Evolutionary conservation across 331 rosid genomes (phyloP), one percentile per base, ranked within the genome.

Genomic region (Cydonia oblonga): DNA sequence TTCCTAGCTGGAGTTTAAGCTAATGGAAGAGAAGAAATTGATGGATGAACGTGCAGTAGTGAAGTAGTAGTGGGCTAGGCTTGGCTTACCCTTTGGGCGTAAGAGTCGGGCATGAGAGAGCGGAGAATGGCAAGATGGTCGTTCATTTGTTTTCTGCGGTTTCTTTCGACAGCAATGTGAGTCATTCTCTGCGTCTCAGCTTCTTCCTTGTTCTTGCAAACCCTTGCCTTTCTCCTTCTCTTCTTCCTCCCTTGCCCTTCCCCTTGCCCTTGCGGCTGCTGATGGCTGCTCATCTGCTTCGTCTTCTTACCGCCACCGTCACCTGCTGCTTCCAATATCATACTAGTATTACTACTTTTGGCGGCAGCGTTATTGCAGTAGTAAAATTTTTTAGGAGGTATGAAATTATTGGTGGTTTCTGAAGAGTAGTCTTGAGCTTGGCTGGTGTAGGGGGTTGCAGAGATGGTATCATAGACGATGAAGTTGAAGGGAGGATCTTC

Each of bases 161-260:
- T 93, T 79, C 98, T 87, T 69, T 93, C 98, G 0, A 93, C 96
- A 2, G 96, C 85, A 78, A 93, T 93, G 83, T 93, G 98, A 4
- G 91, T 91, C 90, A 93, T 91, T 81, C 98, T 91, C 33, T 93
- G 98, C 2, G 90, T 86, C 80, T 93, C 98, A 46, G 97, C 95
- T 52, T 91, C 97, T 73, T 93, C 98, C 70, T 85, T 89, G 84
- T 88, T 93, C 83, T 91, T 93, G 73, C 92, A 91, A 63, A 84
- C 83, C 77, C 88, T 93, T 29, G 96, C 75, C 80, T 86, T 91
- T 35, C 97, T 85, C 74, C 81, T 91, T 73, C 98, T 85, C 83
- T 81, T 93, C 87, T 85, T 93, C 81, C 80, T 79, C 64, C 46
- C 15, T 40, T 40, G 46, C 46, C 46, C 46, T 40, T 40, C 42